Evolutionary conservation across 495 filamentous ascomycete genomes (phyloP).

Genomic region (Penicillium egyptiacum): DNA sequence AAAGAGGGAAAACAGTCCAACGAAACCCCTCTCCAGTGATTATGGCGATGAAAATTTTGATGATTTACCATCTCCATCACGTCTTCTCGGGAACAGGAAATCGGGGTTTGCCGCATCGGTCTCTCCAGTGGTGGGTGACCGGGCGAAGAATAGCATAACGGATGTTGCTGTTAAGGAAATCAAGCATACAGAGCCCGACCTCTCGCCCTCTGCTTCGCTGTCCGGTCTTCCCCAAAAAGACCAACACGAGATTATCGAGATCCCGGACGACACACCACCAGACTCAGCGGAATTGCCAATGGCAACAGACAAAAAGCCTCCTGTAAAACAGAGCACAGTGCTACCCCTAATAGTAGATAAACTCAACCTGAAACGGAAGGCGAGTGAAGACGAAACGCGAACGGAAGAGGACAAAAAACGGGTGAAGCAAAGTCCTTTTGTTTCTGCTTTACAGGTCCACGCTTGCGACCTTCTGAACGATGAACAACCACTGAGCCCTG

Average conservation of each 20-base stretch:
- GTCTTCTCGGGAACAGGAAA: conserved; percentile 18
- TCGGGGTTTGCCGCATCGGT: background rate
- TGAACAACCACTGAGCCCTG: background rate
- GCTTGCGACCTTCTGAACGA: background rate
- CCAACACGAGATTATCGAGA: conserved; percentile 5
- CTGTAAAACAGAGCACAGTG: conserved; percentile 3
- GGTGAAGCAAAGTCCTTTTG: background rate
- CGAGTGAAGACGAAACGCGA: background rate
- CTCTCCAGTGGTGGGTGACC: background rate
- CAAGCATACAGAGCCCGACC: background rate
- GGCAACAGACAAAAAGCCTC: background rate
- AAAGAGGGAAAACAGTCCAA: background rate
- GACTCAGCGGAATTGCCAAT: conserved; percentile 2
- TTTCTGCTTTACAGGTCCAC: background rate
- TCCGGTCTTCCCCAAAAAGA: background rate
- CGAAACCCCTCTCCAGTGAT: conserved; percentile 31
- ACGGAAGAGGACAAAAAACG: background rate
- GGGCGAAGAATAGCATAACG: background rate
- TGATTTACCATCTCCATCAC: conserved; percentile 45
- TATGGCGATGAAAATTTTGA: conserved; percentile 37
- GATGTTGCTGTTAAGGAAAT: background rate
- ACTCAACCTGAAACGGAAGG: conserved; percentile 10
- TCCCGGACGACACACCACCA: conserved; percentile 8
- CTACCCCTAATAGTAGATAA: background rate
- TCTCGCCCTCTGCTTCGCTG: background rate